Conservation (phyloP, 768 basidiomycete species). For the Pulveroboletus ravenelii region DNA sequence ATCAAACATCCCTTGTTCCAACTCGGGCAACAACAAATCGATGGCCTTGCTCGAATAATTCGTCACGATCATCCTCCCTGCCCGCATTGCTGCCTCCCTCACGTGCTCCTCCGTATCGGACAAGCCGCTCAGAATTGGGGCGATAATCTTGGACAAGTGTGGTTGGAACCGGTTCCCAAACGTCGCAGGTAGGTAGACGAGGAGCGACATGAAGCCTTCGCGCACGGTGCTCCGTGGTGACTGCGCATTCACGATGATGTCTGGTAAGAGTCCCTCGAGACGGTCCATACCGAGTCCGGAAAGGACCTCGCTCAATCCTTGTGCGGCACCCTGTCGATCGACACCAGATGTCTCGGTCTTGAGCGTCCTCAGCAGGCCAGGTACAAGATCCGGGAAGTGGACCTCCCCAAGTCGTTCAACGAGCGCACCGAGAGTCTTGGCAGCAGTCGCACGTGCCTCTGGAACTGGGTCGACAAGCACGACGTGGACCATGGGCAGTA, state of each 20-base stretch:
- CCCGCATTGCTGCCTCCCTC: conserved; percentile 95
- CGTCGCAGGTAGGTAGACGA: conserved; percentile 92
- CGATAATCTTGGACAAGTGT: conserved; percentile 89
- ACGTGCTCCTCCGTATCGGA: conserved; percentile 94
- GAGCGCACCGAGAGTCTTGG: conserved; percentile 93
- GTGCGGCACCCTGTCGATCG: conserved; percentile 96
- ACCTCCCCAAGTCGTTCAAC: conserved; percentile 92
- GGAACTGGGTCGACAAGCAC: conserved; percentile 97
- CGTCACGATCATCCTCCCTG: conserved; percentile 96
- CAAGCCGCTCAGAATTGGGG: conserved; percentile 86
- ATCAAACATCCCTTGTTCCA: conserved; percentile 95
- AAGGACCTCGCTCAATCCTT: conserved; percentile 92
- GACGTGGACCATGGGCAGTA: conserved; percentile 85
- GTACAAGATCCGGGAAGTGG: conserved; percentile 94
- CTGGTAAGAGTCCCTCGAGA: conserved; percentile 88
- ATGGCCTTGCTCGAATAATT: conserved; percentile 92
- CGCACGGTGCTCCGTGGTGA: conserved; percentile 87
- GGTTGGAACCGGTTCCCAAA: conserved; percentile 97
- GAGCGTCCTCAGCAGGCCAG: conserved; percentile 79
- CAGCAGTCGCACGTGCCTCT: conserved; percentile 94
- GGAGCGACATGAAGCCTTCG: conserved; percentile 97
- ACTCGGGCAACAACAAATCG: conserved; percentile 88
- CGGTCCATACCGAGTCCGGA: conserved; percentile 97
- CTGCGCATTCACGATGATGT: conserved; percentile 87
- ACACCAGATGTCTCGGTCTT: conserved; percentile 93